A percentile compares a stretch with the other conserved stretches of the same genome.
Conservation (phyloP, 148 eudicot genomes). For the Nyssa sinensis region DNA sequence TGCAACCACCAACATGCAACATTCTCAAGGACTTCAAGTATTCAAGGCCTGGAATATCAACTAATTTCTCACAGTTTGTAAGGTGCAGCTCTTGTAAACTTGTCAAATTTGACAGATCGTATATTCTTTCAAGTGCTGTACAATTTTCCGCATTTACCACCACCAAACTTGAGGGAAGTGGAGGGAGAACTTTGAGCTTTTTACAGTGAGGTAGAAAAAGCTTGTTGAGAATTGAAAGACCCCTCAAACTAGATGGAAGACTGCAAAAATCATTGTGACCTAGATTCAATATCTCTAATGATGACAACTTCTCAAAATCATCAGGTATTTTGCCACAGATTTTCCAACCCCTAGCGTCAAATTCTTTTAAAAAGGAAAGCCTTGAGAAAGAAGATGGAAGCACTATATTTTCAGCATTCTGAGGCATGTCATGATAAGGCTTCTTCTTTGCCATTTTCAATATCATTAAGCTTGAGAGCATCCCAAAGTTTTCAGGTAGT, state of each 20-base stretch:
- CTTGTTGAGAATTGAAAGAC: conserved; percentile 37
- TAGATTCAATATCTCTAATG: conserved; percentile 42
- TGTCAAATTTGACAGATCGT: conserved; percentile 46
- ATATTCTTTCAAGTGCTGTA: conserved; percentile 33
- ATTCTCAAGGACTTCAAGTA: conserved; percentile 50
- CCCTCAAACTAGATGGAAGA: conserved; percentile 51
- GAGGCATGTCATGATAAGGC: conserved; percentile 8
- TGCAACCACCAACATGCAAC: conserved; percentile 55
- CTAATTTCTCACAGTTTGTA: conserved; percentile 46
- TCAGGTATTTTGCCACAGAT: conserved; percentile 43
- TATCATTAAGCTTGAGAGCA: conserved; percentile 36
- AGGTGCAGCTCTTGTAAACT: conserved; percentile 47
- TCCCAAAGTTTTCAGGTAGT: conserved; percentile 56
- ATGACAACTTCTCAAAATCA: conserved; percentile 42
- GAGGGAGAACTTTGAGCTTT: conserved; percentile 45
- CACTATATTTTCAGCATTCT: conserved; percentile 13
- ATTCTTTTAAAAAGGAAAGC: conserved; percentile 40
- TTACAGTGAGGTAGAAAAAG: conserved; percentile 44
- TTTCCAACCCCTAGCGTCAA: conserved; percentile 53
- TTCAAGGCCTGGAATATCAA: conserved; percentile 55
- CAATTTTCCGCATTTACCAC: conserved; percentile 57
- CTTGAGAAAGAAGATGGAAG: conserved; percentile 51
- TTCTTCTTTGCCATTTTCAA: conserved; percentile 45
- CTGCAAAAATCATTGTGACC: conserved; percentile 47
- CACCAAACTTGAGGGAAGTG: conserved; percentile 52